phyloP scores from a whole-genome alignment of 2,329 filamentous ascomycete species.

The Claviceps pazoutovae region DNA sequence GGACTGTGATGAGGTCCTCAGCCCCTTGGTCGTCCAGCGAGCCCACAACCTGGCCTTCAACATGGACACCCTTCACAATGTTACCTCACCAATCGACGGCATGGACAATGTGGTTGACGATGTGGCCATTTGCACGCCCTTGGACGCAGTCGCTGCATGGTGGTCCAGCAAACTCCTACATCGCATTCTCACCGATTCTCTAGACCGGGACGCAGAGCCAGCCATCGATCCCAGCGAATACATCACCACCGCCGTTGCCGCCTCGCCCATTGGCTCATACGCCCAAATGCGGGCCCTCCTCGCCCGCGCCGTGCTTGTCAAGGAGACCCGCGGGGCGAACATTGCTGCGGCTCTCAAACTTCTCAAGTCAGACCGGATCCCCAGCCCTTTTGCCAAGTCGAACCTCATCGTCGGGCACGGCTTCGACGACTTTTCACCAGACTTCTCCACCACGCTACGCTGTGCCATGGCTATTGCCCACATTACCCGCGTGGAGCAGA shows the following conservation, averaged over 20 bases:
- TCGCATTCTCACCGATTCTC: conserved; percentile 48
- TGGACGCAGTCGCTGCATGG: conserved; percentile 87
- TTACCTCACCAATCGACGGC: conserved; percentile 48
- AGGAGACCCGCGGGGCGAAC: conserved; percentile 38
- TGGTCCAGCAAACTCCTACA: conserved; percentile 67
- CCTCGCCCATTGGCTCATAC: conserved; percentile 65
- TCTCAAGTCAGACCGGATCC: conserved; percentile 21
- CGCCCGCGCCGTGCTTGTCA: conserved; percentile 41
- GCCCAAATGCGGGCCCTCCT: conserved; percentile 49
- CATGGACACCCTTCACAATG: conserved; percentile 54
- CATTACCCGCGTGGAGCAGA: conserved; percentile 31
- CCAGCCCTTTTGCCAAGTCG: conserved; percentile 12
- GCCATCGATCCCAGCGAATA: conserved; percentile 21
- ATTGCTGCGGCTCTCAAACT: conserved; percentile 43
- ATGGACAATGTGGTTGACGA: conserved; percentile 80
- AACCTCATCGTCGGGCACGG: conserved; percentile 31
- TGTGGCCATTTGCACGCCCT: conserved; percentile 66
- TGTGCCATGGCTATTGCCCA: conserved; percentile 49
- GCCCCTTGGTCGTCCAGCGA: conserved; percentile 63
- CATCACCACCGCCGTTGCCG: conserved; percentile 54
- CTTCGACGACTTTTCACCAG: conserved; percentile 29
- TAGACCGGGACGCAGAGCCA: conserved; percentile 35
- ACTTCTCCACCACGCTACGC: conserved; percentile 42
- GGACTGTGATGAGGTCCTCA: conserved; percentile 71
- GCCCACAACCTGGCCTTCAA: conserved; percentile 89